Evolutionary conservation across 495 filamentous ascomycete species (phyloP).

Genomic region (Sabuloglossum arenarium): DNA sequence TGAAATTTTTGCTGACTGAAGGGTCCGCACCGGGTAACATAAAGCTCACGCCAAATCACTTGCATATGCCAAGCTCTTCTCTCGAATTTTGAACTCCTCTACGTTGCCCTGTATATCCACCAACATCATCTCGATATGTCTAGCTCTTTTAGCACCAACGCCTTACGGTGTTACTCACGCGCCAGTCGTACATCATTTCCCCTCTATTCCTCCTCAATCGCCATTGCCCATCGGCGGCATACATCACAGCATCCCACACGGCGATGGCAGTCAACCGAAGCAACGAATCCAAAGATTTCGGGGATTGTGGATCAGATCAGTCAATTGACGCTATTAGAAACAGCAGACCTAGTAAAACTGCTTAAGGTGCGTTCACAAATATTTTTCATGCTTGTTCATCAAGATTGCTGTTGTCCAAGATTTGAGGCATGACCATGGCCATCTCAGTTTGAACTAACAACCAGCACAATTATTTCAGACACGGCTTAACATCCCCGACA

Average conservation of each 20-base stretch:
- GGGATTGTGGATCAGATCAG: slow-evolving; percentile 95
- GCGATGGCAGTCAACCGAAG: slow-evolving; percentile 55
- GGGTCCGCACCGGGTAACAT: not conserved
- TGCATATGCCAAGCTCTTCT: not conserved
- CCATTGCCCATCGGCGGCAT: not conserved
- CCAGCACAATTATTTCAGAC: slow-evolving; percentile 28
- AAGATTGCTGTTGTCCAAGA: no score
- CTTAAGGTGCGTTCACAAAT: slow-evolving; percentile 48
- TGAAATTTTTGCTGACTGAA: no score
- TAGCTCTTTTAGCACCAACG: not conserved
- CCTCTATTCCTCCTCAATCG: not conserved
- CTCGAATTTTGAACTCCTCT: not conserved
- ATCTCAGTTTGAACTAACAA: not conserved
- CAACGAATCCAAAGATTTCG: slow-evolving; percentile 48
- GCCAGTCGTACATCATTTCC: not conserved
- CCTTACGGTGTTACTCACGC: not conserved
- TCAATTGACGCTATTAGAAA: slow-evolving; percentile 92
- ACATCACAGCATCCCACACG: slow-evolving; percentile 13
- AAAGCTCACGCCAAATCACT: not conserved
- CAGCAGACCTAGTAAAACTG: slow-evolving; percentile 77
- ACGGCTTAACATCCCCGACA: slow-evolving; percentile 92
- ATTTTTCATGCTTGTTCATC: no score
- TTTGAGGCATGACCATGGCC: no score
- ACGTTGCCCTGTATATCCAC: not conserved
- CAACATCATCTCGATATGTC: not conserved